phyloP scores from a whole-genome alignment of 73 alveolate species.

The Paraurostyla sp. region DNA sequence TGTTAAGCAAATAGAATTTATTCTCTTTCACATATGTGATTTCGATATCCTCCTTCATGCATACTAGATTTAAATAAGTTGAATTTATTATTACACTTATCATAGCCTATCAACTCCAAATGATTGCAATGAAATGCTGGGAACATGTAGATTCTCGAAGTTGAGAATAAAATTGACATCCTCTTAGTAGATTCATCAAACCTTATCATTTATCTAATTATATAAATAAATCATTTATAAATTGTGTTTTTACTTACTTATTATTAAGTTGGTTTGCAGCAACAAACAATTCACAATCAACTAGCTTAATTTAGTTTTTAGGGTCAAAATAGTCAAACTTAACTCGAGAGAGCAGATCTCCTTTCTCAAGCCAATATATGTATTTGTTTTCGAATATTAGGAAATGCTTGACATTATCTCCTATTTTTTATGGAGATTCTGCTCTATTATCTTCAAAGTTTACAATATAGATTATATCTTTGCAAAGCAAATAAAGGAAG shows the following conservation, averaged over 20 bases:
- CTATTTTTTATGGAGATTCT: neutral
- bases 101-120: slow-evolving; percentile 31
- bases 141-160: neutral
- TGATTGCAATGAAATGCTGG: slow-evolving; percentile 9
- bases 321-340: slow-evolving; percentile 28
- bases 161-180: slow-evolving; percentile 22
- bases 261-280: slow-evolving; percentile 3
- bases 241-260: slow-evolving; percentile 7
- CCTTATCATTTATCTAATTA: slow-evolving; percentile 14
- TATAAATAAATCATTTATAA: neutral
- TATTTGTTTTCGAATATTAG: slow-evolving; percentile 18
- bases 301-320: neutral
- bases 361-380: slow-evolving; percentile 37
- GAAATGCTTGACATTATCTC: slow-evolving; percentile 5
- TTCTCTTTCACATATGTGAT: neutral
- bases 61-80: neutral
- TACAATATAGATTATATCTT: slow-evolving; percentile 7
- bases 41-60: neutral
- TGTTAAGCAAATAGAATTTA: neutral
- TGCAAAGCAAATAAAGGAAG: neutral
- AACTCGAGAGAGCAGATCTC: neutral
- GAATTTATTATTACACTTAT: neutral
- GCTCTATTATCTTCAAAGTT: neutral
- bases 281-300: neutral
- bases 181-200: slow-evolving; percentile 5